Conservation (phyloP, 495 filamentous ascomycete genomes). For the Neurospora africana region DNA sequence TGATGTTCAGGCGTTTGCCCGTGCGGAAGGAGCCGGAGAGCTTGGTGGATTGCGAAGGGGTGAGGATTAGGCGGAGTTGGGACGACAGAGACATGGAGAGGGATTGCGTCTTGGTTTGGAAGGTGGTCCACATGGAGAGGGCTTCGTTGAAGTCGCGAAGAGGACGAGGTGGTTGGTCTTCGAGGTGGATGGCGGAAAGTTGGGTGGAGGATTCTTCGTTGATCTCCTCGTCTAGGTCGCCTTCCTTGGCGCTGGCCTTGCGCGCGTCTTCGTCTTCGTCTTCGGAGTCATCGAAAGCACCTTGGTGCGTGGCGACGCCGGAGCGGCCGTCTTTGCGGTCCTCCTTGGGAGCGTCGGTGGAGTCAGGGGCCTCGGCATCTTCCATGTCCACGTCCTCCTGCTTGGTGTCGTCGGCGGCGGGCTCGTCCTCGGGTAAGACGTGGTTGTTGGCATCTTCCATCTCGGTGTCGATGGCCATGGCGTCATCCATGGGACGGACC, state of each 20-base stretch:
- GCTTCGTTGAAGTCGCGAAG: slow-evolving; percentile 47
- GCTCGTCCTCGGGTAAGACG: slow-evolving; percentile 47
- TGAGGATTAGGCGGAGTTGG: slow-evolving; percentile 88
- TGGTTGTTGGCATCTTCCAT: slow-evolving; percentile 42
- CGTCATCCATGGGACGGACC: slow-evolving; percentile 67
- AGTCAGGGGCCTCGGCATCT: slow-evolving; percentile 28
- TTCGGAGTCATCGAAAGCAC: slow-evolving; percentile 26
- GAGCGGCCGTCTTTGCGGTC: slow-evolving; percentile 30
- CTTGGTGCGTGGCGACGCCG: slow-evolving; percentile 40
- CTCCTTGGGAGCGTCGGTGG: slow-evolving; percentile 31
- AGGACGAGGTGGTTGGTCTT: slow-evolving; percentile 18
- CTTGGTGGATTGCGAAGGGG: slow-evolving; percentile 89
- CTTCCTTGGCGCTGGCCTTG: slow-evolving; percentile 24
- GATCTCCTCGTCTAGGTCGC: slow-evolving; percentile 39
- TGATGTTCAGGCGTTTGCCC: slow-evolving; percentile 96
- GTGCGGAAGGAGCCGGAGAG: slow-evolving; percentile 95
- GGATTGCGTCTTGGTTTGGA: slow-evolving; percentile 71
- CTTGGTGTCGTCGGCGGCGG: slow-evolving; percentile 31
- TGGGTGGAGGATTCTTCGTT: slow-evolving; percentile 63
- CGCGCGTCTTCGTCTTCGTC: slow-evolving; percentile 19
- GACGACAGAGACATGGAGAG: slow-evolving; percentile 83
- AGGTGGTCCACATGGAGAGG: slow-evolving; percentile 70
- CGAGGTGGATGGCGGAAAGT: slow-evolving; percentile 61
- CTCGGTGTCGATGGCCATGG: slow-evolving; percentile 70
- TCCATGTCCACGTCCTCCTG: slow-evolving; percentile 28